phyloP scores from a whole-genome alignment of 805 yeast genomes.

The Pichia manshurica region DNA sequence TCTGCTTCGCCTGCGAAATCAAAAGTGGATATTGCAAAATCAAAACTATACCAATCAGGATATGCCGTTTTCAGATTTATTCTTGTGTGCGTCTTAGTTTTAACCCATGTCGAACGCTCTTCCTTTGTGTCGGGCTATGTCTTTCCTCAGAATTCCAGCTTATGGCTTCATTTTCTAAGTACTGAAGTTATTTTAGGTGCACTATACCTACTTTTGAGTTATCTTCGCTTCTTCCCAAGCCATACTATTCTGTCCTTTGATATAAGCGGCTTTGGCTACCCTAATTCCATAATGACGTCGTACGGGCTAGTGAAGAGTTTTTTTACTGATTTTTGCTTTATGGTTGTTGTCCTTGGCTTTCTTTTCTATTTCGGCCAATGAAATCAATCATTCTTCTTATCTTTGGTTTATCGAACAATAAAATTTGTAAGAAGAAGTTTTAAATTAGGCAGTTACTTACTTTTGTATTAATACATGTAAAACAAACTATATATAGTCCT shows the following conservation, averaged over 20 bases:
- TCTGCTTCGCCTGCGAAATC: not conserved
- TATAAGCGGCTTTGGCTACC: conserved; percentile 8
- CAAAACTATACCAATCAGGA: conserved; percentile 6
- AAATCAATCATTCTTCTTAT: not conserved
- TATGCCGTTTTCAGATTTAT: conserved; percentile 4
- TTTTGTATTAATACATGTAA: not conserved
- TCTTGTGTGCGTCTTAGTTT: not conserved
- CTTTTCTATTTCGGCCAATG: not conserved
- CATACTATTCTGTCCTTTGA: conserved; percentile 11
- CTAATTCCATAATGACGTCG: conserved; percentile 5
- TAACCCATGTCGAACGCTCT: not conserved
- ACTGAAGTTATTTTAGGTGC: conserved; percentile 2
- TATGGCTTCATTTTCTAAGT: conserved; percentile 7
- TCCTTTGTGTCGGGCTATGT: not conserved
- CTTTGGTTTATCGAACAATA: too few species aligned
- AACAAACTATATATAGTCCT: not conserved
- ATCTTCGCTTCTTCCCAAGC: conserved; percentile 6
- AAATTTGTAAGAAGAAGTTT: not conserved
- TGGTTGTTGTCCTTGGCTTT: conserved; percentile 5
- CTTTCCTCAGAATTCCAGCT: not conserved
- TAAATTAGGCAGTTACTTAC: not conserved
- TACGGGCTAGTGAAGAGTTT: conserved; percentile 8
- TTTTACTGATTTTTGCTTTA: conserved; percentile 6
- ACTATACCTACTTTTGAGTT: conserved; percentile 1
- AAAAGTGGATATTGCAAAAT: conserved; percentile 1